phyloP scores from a whole-genome alignment of 1,284 basidiomycete genomes.

The Athelia psychrophila region DNA sequence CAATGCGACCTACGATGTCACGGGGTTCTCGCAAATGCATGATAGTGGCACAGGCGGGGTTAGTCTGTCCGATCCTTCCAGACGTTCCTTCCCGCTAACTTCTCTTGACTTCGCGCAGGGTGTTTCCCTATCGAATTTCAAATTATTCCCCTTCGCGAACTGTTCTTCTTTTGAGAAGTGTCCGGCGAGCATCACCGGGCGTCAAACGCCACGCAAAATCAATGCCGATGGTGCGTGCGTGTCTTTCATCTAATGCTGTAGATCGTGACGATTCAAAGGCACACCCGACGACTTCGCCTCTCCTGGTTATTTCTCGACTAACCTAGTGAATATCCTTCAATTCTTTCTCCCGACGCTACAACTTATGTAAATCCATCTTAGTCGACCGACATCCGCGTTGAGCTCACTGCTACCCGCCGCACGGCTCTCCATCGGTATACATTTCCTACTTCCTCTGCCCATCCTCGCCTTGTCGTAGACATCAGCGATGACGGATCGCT shows the following conservation, averaged over 20 bases:
- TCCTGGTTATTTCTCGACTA: conserved; percentile 38
- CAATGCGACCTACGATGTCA: conserved; percentile 45
- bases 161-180: background rate
- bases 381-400: conserved; percentile 35
- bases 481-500: conserved; percentile 56
- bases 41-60: conserved; percentile 57
- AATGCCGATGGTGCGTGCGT: background rate
- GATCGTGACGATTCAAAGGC: conserved; percentile 20
- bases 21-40: conserved; percentile 62
- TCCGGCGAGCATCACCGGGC: background rate
- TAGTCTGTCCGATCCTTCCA: background rate
- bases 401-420: conserved; percentile 36
- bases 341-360: background rate
- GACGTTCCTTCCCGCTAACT: background rate
- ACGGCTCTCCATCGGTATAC: conserved; percentile 35
- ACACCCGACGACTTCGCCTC: conserved; percentile 34
- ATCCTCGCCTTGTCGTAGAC: conserved; percentile 48
- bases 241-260: background rate
- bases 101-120: background rate
- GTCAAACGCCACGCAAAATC: background rate
- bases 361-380: conserved; percentile 12
- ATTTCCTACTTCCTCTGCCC: conserved; percentile 13
- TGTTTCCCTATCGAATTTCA: background rate
- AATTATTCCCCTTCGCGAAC: background rate
- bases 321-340: conserved; percentile 32